Evolutionary conservation across 2,329 filamentous ascomycete species (phyloP).

Genomic region (Leptographium flavum): DNA sequence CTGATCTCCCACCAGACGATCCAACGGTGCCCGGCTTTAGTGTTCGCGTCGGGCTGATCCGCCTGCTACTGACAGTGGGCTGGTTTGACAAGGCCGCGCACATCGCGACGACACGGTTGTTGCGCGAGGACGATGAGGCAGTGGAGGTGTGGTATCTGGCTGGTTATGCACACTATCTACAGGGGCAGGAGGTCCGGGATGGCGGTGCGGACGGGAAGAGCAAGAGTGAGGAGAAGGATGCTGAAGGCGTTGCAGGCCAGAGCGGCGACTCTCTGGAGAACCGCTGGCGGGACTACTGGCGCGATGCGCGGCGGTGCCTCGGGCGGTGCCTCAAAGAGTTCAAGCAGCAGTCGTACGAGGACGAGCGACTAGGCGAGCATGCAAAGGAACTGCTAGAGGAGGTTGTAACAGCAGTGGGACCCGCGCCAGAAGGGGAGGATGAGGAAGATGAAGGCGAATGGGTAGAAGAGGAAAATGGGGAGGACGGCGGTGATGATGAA

Average conservation of each 20-base stretch:
- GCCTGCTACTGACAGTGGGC: constrained; percentile 79
- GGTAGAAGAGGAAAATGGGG: constrained; percentile 36
- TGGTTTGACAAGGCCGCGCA: constrained; percentile 75
- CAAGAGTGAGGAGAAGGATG: constrained; percentile 16
- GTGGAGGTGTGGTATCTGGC: constrained; percentile 96
- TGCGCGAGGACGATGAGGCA: constrained; percentile 82
- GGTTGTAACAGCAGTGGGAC: constrained; percentile 51
- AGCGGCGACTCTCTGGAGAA: neutral
- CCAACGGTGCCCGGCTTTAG: constrained; percentile 71
- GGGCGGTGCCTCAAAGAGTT: constrained; percentile 72
- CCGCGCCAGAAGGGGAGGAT: constrained; percentile 32
- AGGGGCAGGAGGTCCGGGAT: constrained; percentile 53
- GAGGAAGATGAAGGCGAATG: constrained; percentile 38
- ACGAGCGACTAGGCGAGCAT: constrained; percentile 63
- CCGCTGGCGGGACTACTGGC: constrained; percentile 48
- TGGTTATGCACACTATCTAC: constrained; percentile 78
- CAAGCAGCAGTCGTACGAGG: constrained; percentile 66
- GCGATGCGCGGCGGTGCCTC: constrained; percentile 70
- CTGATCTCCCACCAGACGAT: constrained; percentile 58
- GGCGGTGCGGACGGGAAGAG: constrained; percentile 15
- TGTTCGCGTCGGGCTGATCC: constrained; percentile 66
- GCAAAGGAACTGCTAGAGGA: constrained; percentile 53
- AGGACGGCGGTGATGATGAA: constrained; percentile 34
- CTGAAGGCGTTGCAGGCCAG: constrained; percentile 7
- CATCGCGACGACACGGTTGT: constrained; percentile 73